Base-by-base conservation (phyloP, 2,329 filamentous ascomycete species). In the Hymenoscyphus infarciens region DNA sequence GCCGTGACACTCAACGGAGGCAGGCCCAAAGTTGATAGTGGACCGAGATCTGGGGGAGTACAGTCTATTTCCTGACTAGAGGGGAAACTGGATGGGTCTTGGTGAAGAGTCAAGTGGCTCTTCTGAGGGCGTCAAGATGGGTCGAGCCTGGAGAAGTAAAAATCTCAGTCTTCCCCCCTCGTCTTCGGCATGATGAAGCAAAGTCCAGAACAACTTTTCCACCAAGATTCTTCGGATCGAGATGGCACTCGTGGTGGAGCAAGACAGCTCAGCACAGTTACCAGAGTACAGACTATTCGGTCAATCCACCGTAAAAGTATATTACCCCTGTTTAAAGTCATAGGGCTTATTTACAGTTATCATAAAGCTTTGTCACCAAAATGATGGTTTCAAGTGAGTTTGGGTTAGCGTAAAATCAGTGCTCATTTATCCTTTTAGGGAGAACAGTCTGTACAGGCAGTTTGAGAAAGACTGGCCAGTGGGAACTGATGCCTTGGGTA, bases 1-100 rank as follows among this genome's bases (percentile, higher is more conserved):
- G 45, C 22, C 52, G 22, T 22, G 19, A 38, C 13, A 11, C 35
- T 31, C 35, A 19, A 33, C 27, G 13, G 27, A 31, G 13, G 27
- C 29, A 53, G 33, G 25, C 45, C 13, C 10, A 19, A 33, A n/a
- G 27, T 35, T 35, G 3, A 25, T 15, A 15, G 29, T 52, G 42
- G 25, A 39, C 39, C 57, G 27, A 45, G 38, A 52, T 52, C 57
- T 52, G 27, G 57, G 57, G 57, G 35, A 33, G 33, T 15, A 35
- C 19, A 22, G 27, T 15, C 7, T 13, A n/a, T 11, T 25, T 31
- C 27, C 22, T 53, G 42, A 53, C 42, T 53, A 29, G 19, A 25
- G 25, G 3, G 7, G 13, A 22, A 15, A 22, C 27, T n/a, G 42
- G 19, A 22, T 22, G n/a, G 19, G 19, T 25, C 42, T 49, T 5